Base-by-base conservation (phyloP, 176 grass and related monocot species). In the Eragrostis curvula region DNA sequence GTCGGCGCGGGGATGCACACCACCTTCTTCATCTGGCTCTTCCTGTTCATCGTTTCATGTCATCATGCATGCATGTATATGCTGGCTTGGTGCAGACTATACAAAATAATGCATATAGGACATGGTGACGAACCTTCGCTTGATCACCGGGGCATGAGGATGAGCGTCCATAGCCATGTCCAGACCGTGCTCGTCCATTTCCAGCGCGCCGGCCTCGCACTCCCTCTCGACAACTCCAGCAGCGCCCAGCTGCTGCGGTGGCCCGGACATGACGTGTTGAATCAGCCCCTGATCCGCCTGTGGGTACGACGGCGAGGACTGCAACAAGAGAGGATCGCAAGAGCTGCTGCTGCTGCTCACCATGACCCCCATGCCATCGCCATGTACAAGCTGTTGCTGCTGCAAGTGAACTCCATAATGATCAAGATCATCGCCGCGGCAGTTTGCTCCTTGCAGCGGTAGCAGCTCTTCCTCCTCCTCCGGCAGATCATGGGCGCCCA, bases 1-100 rank as follows among this genome's bases (percentile, higher is more conserved):
- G 87, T 76, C 39, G 92, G 86, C 16, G 92, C 90, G 23, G 95
- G 95, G 32, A 98, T 98, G 88, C 90, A 98, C 86, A 98, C 86
- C 66, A 95, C 95, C 88, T 95, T 98, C 86, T 93, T 98, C 83
- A 68, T 78, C 64, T 95, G 88, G 84, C 78, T 92, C 75, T 91
- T 98, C 83, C 95, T 95, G 80, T 45, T 62, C 7, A 2, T 44
- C 27, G 39, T 53, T 12, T 4, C 21, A 12, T 68, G 39, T 58
- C 20, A 68, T 44, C 20, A 53, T 10, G 0, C 20, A 53, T 10
- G 0, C 9, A 15, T 3, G 18, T 9, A 45, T 24, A 45, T n/a
- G 11, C 0, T 21, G n/a, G 3, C 32, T n/a, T n/a, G 32, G 32
- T 39, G 27, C 49, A 29, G 16, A 50, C 60, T 66, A 8, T 1